Evolutionary conservation across 257 asterid genomes (phyloP).

Genomic region (Ocimum tenuiflorum): DNA sequence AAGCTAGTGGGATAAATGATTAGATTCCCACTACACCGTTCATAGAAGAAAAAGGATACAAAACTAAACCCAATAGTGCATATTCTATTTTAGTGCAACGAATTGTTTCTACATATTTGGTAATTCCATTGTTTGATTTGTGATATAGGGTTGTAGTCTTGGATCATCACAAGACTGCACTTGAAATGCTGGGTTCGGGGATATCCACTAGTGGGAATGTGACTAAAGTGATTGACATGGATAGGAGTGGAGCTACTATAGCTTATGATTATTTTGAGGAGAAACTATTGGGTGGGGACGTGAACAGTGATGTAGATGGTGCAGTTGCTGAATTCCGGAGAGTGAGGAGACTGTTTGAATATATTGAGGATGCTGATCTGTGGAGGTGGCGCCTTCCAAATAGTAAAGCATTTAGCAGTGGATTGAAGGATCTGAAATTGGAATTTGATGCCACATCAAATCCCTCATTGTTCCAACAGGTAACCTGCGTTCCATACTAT

Average conservation of each 20-base stretch:
- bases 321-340: constrained; percentile 39
- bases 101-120: background rate
- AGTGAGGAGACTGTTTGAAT: constrained; percentile 59
- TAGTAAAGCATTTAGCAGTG: constrained; percentile 86
- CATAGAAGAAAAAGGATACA: background rate
- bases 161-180: constrained; percentile 93
- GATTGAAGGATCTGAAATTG: constrained; percentile 65
- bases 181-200: constrained; percentile 53
- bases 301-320: constrained; percentile 13
- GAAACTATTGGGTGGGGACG: constrained; percentile 39
- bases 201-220: constrained; percentile 45
- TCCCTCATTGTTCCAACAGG: constrained; percentile 80
- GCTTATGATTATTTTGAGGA: constrained; percentile 82
- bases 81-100: background rate
- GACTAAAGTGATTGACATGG: constrained; percentile 64
- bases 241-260: constrained; percentile 90
- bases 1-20: constrained; percentile 20
- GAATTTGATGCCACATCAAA: constrained; percentile 62
- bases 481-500: constrained; percentile 20
- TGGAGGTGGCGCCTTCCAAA: constrained; percentile 86
- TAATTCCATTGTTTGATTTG: constrained; percentile 5
- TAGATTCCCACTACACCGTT: constrained; percentile 21
- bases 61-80: constrained; percentile 2
- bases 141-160: constrained; percentile 58
- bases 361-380: constrained; percentile 82